phyloP scores from a whole-genome alignment of 2,329 filamentous ascomycete genomes.

The Sporothrix curviconia region DNA sequence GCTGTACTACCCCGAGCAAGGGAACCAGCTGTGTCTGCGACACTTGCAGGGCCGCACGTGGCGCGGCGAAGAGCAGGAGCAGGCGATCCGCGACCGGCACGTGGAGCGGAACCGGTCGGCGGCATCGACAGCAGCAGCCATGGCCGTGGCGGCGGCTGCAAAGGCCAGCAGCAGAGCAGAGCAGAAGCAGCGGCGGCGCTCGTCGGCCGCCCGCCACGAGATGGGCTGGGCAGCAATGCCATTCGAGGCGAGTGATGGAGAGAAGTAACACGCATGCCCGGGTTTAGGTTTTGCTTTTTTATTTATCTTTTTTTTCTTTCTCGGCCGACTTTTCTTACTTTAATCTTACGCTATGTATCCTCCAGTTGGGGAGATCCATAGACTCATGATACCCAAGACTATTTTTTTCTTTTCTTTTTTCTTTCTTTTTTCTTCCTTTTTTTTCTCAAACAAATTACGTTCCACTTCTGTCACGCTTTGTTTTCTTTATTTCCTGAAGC shows the following conservation, averaged over 20 bases:
- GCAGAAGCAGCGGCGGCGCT: neutral
- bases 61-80: constrained; percentile 34
- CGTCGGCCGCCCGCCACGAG: too few relatives aligned
- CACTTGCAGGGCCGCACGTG: constrained; percentile 48
- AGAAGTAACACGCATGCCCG: too few relatives aligned
- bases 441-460: neutral
- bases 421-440: neutral
- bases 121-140: neutral
- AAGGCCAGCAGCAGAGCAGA: too few relatives aligned
- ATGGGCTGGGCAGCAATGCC: neutral
- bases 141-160: neutral
- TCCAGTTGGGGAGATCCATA: too few relatives aligned
- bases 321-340: too few relatives aligned
- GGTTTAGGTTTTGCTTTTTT: neutral
- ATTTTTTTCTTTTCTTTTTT: neutral
- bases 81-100: constrained; percentile 15
- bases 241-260: too few relatives aligned
- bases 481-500: neutral
- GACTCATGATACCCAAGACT: constrained; percentile 1
- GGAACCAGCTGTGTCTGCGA: constrained; percentile 39
- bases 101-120: constrained; percentile 14
- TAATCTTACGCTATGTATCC: too few relatives aligned
- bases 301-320: neutral
- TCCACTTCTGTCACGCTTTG: neutral
- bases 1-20: constrained; percentile 45